phyloP scores from a whole-genome alignment of 805 yeast genomes.

The Saccharomycopsis fibuligera region DNA sequence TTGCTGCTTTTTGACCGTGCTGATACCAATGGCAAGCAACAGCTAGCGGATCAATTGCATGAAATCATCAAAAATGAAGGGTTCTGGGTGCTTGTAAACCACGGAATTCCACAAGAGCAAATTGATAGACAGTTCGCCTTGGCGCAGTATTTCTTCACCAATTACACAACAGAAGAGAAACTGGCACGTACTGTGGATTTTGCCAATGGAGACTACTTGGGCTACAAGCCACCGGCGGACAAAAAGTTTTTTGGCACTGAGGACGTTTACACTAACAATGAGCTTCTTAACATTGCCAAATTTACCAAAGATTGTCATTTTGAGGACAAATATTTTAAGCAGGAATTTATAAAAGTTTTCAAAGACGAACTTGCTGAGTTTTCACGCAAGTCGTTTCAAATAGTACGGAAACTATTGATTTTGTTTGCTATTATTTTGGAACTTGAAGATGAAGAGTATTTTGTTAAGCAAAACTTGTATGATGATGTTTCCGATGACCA shows the following conservation, averaged over 20 bases:
- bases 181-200: slow-evolving; percentile 4
- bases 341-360: slow-evolving; percentile 26
- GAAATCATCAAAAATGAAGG: slow-evolving; percentile 4
- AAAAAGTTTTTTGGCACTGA: background rate
- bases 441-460: slow-evolving; percentile 29
- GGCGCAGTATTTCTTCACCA: slow-evolving; percentile 5
- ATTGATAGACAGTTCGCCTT: slow-evolving; percentile 11
- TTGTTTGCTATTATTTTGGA: slow-evolving; percentile 33
- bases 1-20: slow-evolving; percentile 3
- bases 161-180: slow-evolving; percentile 4
- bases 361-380: slow-evolving; percentile 24
- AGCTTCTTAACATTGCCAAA: slow-evolving; percentile 8
- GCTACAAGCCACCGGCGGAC: slow-evolving; percentile 9
- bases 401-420: slow-evolving; percentile 26
- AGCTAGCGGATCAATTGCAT: slow-evolving; percentile 3
- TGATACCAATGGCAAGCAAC: slow-evolving; percentile 2
- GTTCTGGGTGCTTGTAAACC: slow-evolving; percentile 8
- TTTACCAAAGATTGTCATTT: slow-evolving; percentile 21
- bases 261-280: slow-evolving; percentile 6
- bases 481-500: slow-evolving; percentile 33
- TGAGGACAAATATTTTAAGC: slow-evolving; percentile 16
- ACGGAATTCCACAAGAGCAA: slow-evolving; percentile 6
- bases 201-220: slow-evolving; percentile 9
- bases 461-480: slow-evolving; percentile 29
- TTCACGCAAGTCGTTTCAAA: slow-evolving; percentile 26